Conservation (phyloP, 2,329 filamentous ascomycete genomes). For the Fusarium equiseti region DNA sequence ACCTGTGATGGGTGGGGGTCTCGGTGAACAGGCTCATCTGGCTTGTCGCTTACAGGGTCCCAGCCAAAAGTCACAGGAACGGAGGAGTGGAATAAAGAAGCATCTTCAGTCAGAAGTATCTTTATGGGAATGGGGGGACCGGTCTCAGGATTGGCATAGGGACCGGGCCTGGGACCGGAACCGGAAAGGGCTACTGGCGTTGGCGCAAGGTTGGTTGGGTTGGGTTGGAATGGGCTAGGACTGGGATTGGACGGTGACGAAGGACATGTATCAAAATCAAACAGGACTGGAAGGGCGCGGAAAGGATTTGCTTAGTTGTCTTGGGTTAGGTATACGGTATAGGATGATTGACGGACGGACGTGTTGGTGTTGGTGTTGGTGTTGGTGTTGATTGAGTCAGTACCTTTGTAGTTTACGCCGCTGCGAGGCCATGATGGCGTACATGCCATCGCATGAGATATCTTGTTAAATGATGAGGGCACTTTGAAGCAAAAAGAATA, state of each 20-base stretch:
- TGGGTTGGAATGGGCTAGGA: constrained; percentile 19
- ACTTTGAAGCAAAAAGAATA: constrained; percentile 12
- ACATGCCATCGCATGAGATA: constrained; percentile 28
- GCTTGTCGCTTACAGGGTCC: not conserved
- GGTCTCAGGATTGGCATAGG: constrained; percentile 8
- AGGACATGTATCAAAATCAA: constrained; percentile 46
- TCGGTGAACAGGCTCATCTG: constrained; percentile 1
- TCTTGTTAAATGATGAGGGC: constrained; percentile 33
- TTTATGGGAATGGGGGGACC: constrained; percentile 23
- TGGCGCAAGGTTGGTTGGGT: constrained; percentile 42
- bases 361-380: not conserved
- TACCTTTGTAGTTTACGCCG: constrained; percentile 16
- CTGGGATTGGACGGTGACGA: constrained; percentile 31
- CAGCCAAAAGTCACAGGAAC: constrained; percentile 5
- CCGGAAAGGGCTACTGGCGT: constrained; percentile 40
- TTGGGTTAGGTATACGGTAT: constrained; percentile 43
- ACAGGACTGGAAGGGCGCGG: constrained; percentile 36
- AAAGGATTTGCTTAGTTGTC: constrained; percentile 39
- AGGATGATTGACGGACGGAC: constrained; percentile 27
- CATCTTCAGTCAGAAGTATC: constrained; percentile 32
- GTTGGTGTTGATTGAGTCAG: constrained; percentile 9
- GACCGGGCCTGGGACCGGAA: constrained; percentile 21
- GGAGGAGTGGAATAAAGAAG: constrained; percentile 15
- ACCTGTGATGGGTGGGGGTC: constrained; percentile 23
- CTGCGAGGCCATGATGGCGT: constrained; percentile 25